phyloP scores from a whole-genome alignment of 768 basidiomycete species.

The Podaxis pistillaris region DNA sequence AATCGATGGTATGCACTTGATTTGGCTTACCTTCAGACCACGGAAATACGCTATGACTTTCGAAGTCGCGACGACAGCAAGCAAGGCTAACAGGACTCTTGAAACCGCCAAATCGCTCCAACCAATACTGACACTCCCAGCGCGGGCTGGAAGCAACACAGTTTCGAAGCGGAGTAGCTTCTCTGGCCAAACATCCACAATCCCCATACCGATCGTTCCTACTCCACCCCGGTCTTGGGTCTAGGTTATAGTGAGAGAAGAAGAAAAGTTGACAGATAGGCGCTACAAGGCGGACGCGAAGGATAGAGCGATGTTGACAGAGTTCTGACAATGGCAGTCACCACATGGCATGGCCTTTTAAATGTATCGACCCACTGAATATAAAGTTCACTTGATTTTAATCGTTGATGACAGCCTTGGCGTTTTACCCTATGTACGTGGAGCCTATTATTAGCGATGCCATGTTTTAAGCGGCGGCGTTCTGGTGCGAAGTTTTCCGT shows the following conservation, averaged over 20 bases:
- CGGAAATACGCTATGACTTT: conserved; percentile 29
- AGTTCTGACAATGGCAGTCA: not conserved
- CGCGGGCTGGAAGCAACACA: not conserved
- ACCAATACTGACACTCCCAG: not conserved
- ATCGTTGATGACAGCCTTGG: too few species aligned
- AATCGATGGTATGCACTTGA: not conserved
- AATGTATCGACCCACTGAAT: not conserved
- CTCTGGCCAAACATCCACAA: not conserved
- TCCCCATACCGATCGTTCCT: not conserved
- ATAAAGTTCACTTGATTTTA: too few species aligned
- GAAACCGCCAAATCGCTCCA: not conserved
- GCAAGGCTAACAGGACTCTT: conserved; percentile 3
- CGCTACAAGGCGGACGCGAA: not conserved
- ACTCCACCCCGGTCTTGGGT: not conserved
- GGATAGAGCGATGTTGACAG: not conserved
- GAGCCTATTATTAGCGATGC: too few species aligned
- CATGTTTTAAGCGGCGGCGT: too few species aligned
- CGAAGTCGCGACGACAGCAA: conserved; percentile 28
- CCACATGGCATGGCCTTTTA: not conserved
- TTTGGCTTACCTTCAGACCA: conserved; percentile 29
- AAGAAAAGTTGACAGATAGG: not conserved
- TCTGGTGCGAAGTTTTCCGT: too few species aligned
- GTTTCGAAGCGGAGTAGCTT: not conserved
- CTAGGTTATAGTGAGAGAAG: not conserved
- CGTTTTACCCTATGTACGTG: too few species aligned